Evolutionary conservation across 148 eudicot genomes (phyloP).

Genomic region (Bassia scoparia): DNA sequence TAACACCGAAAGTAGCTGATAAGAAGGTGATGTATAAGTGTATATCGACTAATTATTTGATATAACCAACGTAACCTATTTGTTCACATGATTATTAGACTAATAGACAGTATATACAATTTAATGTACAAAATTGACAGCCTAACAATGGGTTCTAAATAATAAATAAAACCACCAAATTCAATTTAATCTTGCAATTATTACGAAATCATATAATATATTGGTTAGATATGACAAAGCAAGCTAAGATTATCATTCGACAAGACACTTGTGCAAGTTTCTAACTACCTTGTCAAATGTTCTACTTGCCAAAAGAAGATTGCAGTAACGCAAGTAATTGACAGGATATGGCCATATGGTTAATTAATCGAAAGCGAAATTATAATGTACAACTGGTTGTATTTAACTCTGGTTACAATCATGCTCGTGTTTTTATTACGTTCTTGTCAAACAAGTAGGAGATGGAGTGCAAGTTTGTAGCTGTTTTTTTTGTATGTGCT

Average conservation of each 20-base stretch:
- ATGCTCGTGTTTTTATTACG: too few relatives aligned
- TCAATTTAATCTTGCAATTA: background rate
- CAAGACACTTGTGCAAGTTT: background rate
- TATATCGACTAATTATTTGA: background rate
- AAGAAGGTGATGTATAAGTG: background rate
- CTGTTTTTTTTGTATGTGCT: too few relatives aligned
- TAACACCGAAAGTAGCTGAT: too few relatives aligned
- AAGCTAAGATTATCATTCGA: too few relatives aligned
- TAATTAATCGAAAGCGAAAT: background rate
- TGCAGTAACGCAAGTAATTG: background rate
- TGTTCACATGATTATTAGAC: background rate
- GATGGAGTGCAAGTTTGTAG: conserved; percentile 6
- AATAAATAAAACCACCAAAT: background rate
- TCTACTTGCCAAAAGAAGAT: background rate
- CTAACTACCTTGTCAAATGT: background rate
- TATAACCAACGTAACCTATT: background rate
- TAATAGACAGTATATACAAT: background rate
- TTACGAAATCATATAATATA: too few relatives aligned
- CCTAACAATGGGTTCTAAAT: background rate
- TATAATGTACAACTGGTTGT: background rate
- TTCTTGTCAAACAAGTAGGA: background rate
- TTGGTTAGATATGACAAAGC: background rate
- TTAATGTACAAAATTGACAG: background rate
- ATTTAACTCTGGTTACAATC: background rate
- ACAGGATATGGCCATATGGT: background rate